Evolutionary conservation across 352 stramenopile species (phyloP).

Genomic region (Phytophthora megakarya): DNA sequence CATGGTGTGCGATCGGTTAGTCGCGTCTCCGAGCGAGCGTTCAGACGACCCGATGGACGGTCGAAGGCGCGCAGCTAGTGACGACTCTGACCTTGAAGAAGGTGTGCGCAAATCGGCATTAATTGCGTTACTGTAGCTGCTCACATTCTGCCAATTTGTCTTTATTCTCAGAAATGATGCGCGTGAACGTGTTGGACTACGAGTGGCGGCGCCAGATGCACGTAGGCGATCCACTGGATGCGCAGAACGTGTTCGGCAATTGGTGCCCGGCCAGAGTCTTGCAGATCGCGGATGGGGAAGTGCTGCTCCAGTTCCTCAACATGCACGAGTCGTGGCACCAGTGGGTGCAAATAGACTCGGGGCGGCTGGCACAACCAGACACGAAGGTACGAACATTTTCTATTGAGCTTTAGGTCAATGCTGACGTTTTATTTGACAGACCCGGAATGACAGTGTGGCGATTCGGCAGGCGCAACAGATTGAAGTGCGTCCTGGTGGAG

Average conservation of each 20-base stretch:
- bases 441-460: conserved; percentile 58
- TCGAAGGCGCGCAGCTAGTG: conserved; percentile 35
- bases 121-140: conserved; percentile 7
- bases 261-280: conserved; percentile 75
- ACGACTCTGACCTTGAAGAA: conserved; percentile 84
- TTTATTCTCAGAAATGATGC: conserved; percentile 73
- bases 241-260: conserved; percentile 84
- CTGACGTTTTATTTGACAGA: conserved; percentile 25
- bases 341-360: conserved; percentile 70
- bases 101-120: conserved; percentile 30
- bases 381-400: conserved; percentile 50
- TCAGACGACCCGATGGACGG: conserved; percentile 36
- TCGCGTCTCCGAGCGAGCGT: conserved; percentile 9
- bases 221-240: conserved; percentile 65
- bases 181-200: conserved; percentile 64
- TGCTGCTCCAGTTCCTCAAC: conserved; percentile 75
- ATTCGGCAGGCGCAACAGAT: conserved; percentile 73
- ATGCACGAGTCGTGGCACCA: conserved; percentile 82
- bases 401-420: conserved; percentile 2
- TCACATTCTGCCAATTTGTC: conserved; percentile 9
- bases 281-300: conserved; percentile 64
- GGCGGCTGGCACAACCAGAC: conserved; percentile 55
- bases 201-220: conserved; percentile 80
- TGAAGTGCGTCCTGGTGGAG: conserved; percentile 58
- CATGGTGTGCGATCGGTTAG: conserved; percentile 66